Evolutionary conservation across 192 early-diverging fungal species (phyloP), one percentile per base, ranked within the genome.

Genomic region (Entomortierella beljakovae): DNA sequence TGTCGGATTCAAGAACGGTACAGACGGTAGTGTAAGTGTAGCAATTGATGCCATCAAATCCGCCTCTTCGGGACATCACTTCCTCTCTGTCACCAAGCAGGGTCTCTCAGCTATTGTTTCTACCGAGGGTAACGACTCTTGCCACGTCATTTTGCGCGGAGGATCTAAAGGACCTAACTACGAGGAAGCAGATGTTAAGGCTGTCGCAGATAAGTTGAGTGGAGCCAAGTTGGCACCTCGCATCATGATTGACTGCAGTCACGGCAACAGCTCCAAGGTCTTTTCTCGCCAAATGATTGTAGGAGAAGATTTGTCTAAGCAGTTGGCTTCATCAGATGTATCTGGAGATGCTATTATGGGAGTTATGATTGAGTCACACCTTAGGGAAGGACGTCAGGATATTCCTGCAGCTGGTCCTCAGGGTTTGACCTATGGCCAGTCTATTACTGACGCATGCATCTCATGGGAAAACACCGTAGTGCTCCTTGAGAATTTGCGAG

Each of bases 161-260:
- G 92, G 93, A 7, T 87, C 81, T 43, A 85, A 86, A 60, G 94
- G 95, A 0, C 95, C 98, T 71, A 99, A 99, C 88, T 99, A 94
- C 84, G 92, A 91, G 23, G 87, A 89, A 35, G 83, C 87, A 18
- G 85, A 93, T 48, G 87, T 98, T 29, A 75, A 85, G 52, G 74
- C 73, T 43, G 87, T 84, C 49, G 83, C 83, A 6, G 75, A 80
- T 60, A 87, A 90, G 61, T 80, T 96, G 52, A 53, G 70, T 31
- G 89, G 88, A 61, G 88, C 90, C 50, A 86, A 83, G 59, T 69
- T 85, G 61, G 83, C 85, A 66, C 43, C 86, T 23, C 71, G 83
- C 4, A 59, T 99, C 59, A 99, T 99, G 97, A 82, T 98, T 62
- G 97, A 99, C 77, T 96, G 94, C 83, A 95, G 93, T 60, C 97